Base-by-base conservation (phyloP, 2,329 filamentous ascomycete genomes). In the Diaporthe amygdali region DNA sequence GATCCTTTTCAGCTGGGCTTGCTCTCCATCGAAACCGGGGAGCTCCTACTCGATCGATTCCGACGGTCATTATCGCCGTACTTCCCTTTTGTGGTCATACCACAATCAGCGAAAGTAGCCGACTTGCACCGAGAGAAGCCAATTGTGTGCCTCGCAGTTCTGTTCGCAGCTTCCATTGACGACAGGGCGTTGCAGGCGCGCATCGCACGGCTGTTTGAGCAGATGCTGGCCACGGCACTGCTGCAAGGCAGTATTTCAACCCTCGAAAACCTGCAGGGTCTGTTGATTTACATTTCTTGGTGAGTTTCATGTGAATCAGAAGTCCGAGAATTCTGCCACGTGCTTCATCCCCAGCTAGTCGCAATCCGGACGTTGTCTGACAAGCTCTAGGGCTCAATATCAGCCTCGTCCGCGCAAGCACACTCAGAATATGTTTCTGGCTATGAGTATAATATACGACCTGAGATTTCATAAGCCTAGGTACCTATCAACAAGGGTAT, bases 381-480 rank as follows among this genome's bases (percentile, higher is more conserved):
- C 27, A 5, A 2, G 7, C 9, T 22, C 8, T 4, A 63, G 56
- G 56, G 30, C n/a, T 10, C 56, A 63, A 47, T 63, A 46, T n/a
- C 56, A 63, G 20, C 39, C 56, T 22, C 17, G 17, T 1, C 56
- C 56, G 2, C 27, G 56, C 0, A 63, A 63, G 12, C 56, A 63
- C 39, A 63, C 41, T 12, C 56, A 63, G 39, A 47, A 47, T 20
- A 34, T 63, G 3, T 63, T 63, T 12, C 56, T 63, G 32, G 56
- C 56, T 0, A 63, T 63, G 56, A 63, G 56, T 12, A 63, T 63
- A 5, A 46, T 63, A 3, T 63, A 44, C 17, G 39, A 63, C 27
- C 10, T 63, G 27, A 5, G 27, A 10, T 17, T 63, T 8, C 39
- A 63, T 22, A n/a, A 46, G 39, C 56, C 37, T 8, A 14, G 20